Evolutionary conservation across 768 basidiomycete genomes (phyloP).

Genomic region (Daedaleopsis nitida): DNA sequence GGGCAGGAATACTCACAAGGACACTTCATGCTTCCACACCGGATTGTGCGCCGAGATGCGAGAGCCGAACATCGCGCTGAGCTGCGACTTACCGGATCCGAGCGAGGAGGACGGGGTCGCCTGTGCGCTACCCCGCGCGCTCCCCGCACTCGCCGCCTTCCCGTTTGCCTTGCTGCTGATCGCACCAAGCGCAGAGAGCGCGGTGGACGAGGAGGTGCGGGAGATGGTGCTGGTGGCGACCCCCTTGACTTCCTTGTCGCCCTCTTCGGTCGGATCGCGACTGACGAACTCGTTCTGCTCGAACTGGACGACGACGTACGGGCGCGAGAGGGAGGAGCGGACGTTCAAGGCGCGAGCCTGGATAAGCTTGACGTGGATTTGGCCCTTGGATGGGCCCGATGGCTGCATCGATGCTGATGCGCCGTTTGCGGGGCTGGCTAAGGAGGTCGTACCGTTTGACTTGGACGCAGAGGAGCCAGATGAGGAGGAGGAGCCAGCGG

Average conservation of each 20-base stretch:
- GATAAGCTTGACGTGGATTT: constrained; percentile 96
- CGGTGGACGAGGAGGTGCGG: constrained; percentile 60
- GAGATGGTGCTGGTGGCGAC: constrained; percentile 56
- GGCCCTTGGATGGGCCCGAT: constrained; percentile 55
- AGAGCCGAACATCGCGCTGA: constrained; percentile 52
- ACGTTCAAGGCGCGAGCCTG: constrained; percentile 84
- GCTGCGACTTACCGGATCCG: constrained; percentile 26
- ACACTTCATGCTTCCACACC: constrained; percentile 98
- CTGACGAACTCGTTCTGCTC: constrained; percentile 99
- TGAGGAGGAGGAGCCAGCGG: constrained; percentile 23
- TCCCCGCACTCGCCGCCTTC: constrained; percentile 14
- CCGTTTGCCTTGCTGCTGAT: constrained; percentile 48
- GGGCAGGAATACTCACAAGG: constrained; percentile 72
- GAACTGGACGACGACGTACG: constrained; percentile 97
- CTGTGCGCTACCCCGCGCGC: constrained; percentile 19
- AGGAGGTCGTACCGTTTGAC: constrained; percentile 14
- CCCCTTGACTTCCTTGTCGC: constrained; percentile 89
- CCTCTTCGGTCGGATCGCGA: constrained; percentile 83
- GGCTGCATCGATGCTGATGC: constrained; percentile 20
- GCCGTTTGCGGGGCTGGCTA: constrained; percentile 28
- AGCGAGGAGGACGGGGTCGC: constrained; percentile 31
- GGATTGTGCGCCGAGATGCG: constrained; percentile 82
- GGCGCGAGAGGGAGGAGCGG: constrained; percentile 60
- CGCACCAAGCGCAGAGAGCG: constrained; percentile 66
- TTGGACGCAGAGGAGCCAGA: constrained; percentile 30